These are phyloP conservation scores for Micractinium sp. DNA, from an alignment of 139 green algal genomes.

Conservation along the genomic window DNA sequence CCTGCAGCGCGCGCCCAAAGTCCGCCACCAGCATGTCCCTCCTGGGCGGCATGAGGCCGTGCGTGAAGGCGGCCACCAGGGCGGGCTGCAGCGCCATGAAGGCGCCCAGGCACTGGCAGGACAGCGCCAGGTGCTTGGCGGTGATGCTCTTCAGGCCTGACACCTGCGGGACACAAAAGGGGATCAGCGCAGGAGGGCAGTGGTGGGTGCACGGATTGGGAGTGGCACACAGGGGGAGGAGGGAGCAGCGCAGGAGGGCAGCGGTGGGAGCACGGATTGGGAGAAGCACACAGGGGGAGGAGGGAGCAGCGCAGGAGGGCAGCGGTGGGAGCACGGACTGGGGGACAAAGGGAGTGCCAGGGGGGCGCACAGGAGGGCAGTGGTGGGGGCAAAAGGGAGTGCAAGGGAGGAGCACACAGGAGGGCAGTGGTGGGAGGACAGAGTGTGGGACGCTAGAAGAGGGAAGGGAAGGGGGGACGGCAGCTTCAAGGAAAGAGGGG, in stretches of 20 bases:
- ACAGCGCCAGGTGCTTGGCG: slow-evolving; percentile 90
- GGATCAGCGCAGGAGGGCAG: neutral
- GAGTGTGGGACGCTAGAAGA: no score
- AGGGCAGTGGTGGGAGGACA: neutral
- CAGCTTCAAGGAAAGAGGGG: no score
- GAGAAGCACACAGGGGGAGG: neutral
- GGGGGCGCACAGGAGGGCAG: neutral
- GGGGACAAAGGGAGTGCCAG: neutral
- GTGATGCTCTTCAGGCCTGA: slow-evolving; percentile 92
- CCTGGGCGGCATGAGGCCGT: slow-evolving; percentile 51
- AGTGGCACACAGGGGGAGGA: neutral
- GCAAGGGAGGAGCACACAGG: no score
- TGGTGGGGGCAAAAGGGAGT: no score
- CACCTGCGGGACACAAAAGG: slow-evolving; percentile 33
- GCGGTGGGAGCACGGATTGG: neutral
- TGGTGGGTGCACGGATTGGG: neutral
- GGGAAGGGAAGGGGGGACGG: no score
- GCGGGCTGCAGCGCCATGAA: slow-evolving; percentile 59
- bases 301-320: neutral
- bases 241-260: neutral
- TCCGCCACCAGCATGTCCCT: slow-evolving; percentile 76
- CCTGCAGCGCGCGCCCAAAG: slow-evolving; percentile 80
- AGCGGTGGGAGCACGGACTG: no score
- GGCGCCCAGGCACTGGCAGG: slow-evolving; percentile 64
- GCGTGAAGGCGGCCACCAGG: slow-evolving; percentile 60